Percentiles rank a stretch among this genome's conserved stretches.
Conservation (phyloP, 805 yeast genomes). For the Yarrowia bubula region DNA sequence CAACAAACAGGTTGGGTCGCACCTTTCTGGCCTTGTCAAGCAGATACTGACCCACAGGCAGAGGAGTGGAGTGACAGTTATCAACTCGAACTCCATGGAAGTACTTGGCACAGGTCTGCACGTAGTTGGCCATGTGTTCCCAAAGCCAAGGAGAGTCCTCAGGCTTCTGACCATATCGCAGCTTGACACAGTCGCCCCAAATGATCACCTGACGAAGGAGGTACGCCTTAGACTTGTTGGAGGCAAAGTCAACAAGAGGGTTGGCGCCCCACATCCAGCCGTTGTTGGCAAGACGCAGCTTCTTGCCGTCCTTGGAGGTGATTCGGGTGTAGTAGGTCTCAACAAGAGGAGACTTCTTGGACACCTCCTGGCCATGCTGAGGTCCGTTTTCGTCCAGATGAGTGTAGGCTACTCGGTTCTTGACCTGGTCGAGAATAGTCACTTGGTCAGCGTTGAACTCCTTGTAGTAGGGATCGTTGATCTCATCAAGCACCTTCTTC, state of each 20-base stretch:
- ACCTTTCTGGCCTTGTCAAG: conserved; percentile 83
- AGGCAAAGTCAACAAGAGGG: conserved; percentile 91
- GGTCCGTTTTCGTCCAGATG: conserved; percentile 84
- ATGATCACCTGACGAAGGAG: conserved; percentile 88
- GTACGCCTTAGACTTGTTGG: conserved; percentile 72
- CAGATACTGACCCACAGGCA: conserved; percentile 88
- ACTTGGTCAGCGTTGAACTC: conserved; percentile 72
- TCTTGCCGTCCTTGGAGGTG: conserved; percentile 51
- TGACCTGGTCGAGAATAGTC: conserved; percentile 65
- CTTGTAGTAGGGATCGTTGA: conserved; percentile 69
- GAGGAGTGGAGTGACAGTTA: conserved; percentile 93
- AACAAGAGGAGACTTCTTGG: conserved; percentile 57
- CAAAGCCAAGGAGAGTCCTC: conserved; percentile 87
- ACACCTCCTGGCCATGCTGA: conserved; percentile 56
- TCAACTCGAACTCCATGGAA: conserved; percentile 92
- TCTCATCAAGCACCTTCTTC: conserved; percentile 62
- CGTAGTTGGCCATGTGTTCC: conserved; percentile 81
- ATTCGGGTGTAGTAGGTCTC: conserved; percentile 89
- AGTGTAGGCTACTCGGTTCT: conserved; percentile 71
- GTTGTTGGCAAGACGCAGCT: conserved; percentile 73
- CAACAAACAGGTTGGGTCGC: conserved; percentile 85
- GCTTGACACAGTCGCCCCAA: conserved; percentile 96
- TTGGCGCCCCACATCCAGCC: conserved; percentile 99
- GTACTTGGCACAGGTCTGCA: conserved; percentile 63
- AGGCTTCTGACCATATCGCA: conserved; percentile 75